phyloP scores from a whole-genome alignment of 2,329 filamentous ascomycete genomes.

The Penicillium sp. region DNA sequence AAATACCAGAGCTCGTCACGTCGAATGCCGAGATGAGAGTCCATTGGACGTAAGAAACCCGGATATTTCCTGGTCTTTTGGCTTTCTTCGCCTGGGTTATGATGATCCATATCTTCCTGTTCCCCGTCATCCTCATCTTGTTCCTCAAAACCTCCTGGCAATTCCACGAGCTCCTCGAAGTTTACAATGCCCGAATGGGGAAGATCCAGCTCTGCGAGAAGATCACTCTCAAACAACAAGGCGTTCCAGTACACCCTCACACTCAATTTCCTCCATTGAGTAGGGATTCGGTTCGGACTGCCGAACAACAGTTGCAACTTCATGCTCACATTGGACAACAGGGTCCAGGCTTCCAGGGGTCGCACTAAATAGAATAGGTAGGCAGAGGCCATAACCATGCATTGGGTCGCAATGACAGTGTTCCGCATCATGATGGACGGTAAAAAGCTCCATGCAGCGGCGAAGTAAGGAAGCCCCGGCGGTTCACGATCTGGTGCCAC shows the following conservation, averaged over 20 bases:
- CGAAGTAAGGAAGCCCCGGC: slow-evolving; percentile 74
- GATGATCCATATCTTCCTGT: slow-evolving; percentile 10
- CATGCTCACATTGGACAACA: slow-evolving; percentile 74
- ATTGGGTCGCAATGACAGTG: slow-evolving; percentile 73
- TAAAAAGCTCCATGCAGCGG: slow-evolving; percentile 72
- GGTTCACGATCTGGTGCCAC: slow-evolving; percentile 66
- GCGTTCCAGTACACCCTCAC: slow-evolving; percentile 83
- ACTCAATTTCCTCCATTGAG: slow-evolving; percentile 66
- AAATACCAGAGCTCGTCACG: slow-evolving; percentile 84
- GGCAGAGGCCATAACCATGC: slow-evolving; percentile 73
- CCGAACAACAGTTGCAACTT: slow-evolving; percentile 76
- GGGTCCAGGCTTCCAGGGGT: slow-evolving; percentile 76
- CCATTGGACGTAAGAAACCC: background rate
- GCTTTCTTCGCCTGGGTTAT: slow-evolving; percentile 4
- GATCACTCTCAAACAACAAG: slow-evolving; percentile 73
- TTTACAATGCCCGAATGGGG: slow-evolving; percentile 79
- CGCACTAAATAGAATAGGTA: slow-evolving; percentile 80
- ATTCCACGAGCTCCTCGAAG: slow-evolving; percentile 73
- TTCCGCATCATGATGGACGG: slow-evolving; percentile 77
- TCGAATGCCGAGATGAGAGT: slow-evolving; percentile 27
- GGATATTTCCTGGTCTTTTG: background rate
- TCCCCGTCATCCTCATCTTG: slow-evolving; percentile 50
- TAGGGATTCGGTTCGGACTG: slow-evolving; percentile 65
- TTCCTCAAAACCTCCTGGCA: slow-evolving; percentile 71
- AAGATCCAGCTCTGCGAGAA: slow-evolving; percentile 73